Evolutionary conservation across 179 eudicot species (phyloP).

Genomic region (Beta lomatogona): DNA sequence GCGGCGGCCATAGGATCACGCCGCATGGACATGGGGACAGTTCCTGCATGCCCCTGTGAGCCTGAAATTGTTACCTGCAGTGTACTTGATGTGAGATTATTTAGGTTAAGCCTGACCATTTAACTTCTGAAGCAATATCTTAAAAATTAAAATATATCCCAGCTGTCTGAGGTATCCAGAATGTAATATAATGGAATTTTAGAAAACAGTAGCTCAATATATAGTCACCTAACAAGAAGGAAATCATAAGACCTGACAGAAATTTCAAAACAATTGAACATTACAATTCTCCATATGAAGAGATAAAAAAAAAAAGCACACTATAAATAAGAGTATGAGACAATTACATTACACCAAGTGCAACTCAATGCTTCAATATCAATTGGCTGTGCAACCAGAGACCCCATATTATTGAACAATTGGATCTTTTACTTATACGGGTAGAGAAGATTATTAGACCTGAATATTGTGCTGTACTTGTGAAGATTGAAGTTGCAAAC

Average conservation of each 20-base stretch:
- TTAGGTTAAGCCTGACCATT: neutral
- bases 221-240: neutral
- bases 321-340: neutral
- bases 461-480: neutral
- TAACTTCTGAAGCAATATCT: constrained; percentile 4
- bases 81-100: constrained; percentile 28
- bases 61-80: constrained; percentile 91
- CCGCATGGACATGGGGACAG: constrained; percentile 97
- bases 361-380: neutral
- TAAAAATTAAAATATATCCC: neutral
- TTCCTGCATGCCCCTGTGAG: constrained; percentile 98
- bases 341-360: neutral
- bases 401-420: neutral
- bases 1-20: constrained; percentile 97
- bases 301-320: neutral
- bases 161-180: neutral
- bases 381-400: neutral
- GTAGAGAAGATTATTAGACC: neutral
- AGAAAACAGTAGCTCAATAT: neutral
- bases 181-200: too few species aligned
- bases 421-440: neutral
- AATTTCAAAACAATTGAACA: neutral
- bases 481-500: neutral
- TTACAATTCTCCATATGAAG: neutral
- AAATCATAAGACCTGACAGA: neutral